These are phyloP conservation scores for Cyamopsis tetragonoloba DNA, from an alignment of 306 rosid species.

Conservation along the genomic window DNA sequence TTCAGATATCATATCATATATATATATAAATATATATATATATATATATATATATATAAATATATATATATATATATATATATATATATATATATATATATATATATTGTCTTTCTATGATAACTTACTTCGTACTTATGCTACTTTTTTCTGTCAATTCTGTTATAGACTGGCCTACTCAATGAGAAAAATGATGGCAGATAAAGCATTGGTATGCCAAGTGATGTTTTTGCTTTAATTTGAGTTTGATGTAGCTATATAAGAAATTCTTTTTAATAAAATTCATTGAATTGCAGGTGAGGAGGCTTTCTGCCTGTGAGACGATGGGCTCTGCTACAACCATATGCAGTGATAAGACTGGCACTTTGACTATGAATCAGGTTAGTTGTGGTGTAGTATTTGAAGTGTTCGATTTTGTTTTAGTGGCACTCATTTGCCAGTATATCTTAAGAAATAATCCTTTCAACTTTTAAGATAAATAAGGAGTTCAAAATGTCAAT, in stretches of 20 bases:
- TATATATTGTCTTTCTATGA: background rate
- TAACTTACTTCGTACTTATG: background rate
- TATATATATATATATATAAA: too few relatives aligned
- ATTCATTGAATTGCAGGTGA: constrained; percentile 52
- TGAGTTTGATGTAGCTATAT: constrained; percentile 7
- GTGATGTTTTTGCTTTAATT: constrained; percentile 17
- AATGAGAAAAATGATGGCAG: constrained; percentile 99
- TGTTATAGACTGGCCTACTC: constrained; percentile 83
- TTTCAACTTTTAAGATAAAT: background rate
- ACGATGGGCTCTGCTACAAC: constrained; percentile 99
- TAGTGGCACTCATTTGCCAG: background rate
- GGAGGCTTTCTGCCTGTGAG: constrained; percentile 99
- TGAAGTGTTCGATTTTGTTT: background rate
- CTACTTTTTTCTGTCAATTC: background rate
- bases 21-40: too few relatives aligned
- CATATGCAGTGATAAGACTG: constrained; percentile 98
- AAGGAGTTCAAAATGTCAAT: background rate
- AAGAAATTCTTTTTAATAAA: background rate
- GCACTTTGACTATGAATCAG: constrained; percentile 87
- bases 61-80: too few relatives aligned
- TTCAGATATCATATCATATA: background rate
- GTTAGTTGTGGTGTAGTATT: constrained; percentile 35
- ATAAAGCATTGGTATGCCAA: constrained; percentile 90
- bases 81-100: too few relatives aligned
- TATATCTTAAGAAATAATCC: background rate